Conservation (phyloP, 306 rosid genomes). For the Sophora flavescens region DNA sequence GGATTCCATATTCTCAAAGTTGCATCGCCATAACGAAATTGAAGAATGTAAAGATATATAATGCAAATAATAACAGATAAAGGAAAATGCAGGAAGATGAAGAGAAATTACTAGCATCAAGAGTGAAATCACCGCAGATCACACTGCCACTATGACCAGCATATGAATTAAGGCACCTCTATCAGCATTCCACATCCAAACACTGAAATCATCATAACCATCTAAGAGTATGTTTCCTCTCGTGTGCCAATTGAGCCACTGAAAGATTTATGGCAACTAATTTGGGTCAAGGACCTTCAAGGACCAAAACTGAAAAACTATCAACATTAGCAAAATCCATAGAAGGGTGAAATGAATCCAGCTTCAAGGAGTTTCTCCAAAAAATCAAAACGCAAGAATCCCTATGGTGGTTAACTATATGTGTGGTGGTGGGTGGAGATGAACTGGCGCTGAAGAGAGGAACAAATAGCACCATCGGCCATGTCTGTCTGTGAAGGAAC, state of each 20-base stretch:
- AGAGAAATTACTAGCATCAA: conserved; percentile 74
- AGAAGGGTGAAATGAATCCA: no score
- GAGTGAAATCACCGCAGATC: conserved; percentile 95
- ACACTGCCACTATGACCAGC: conserved; percentile 83
- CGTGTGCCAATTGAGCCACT: conserved; percentile 99
- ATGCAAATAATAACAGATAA: conserved; percentile 10
- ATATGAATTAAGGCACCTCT: conserved; percentile 60
- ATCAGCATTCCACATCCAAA: conserved; percentile 97
- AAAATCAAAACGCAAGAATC: no score
- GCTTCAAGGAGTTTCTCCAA: no score
- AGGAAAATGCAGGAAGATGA: conserved; percentile 38
- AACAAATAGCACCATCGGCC: no score
- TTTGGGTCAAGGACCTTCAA: no score
- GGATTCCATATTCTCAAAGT: conserved; percentile 95
- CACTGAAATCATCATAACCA: conserved; percentile 82
- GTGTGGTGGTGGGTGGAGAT: no score
- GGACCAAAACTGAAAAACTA: no score
- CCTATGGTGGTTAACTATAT: no score
- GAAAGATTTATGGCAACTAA: conserved; percentile 48
- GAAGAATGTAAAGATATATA: not conserved
- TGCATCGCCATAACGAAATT: conserved; percentile 77
- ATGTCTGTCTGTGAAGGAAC: no score
- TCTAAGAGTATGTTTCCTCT: conserved; percentile 83
- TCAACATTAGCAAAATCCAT: no score
- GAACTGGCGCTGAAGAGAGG: no score